Evolutionary conservation across 116 monocot genomes (phyloP), one percentile per base, ranked within the genome.

Genomic region (Thalassia testudinum): DNA sequence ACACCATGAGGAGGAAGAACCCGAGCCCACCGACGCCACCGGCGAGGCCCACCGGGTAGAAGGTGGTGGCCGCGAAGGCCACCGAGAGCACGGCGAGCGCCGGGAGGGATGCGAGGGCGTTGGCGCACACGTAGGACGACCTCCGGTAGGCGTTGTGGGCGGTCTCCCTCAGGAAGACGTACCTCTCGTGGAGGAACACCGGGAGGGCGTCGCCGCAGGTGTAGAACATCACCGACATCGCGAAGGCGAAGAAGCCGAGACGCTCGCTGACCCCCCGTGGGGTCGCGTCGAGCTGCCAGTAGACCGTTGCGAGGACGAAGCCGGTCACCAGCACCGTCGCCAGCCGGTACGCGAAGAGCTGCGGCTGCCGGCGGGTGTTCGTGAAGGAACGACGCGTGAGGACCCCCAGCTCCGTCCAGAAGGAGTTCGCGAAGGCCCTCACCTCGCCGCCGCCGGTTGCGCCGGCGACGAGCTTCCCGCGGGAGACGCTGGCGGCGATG

Each of bases 171-270:
- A 79, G 70, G 76, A 76, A 87, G 34, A 87, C 79, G 70, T 79
- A 61, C 17, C 80, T 77, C 27, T 86, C 80, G 13, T 86, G 74
- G 56, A 92, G 73, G 77, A 92, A 92, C 43, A 86, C 86, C 0
- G 92, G 92, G 29, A 92, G 79, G 2, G 86, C 76, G 60, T 92
- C 86, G 27, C 86, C 76, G 72, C 86, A 86, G 22, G 82, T 82
- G 82, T 92, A 92, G 77, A 76, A 86, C 66, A 67, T 92, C 16
- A 86, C 82, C 19, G 92, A 92, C 86, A 86, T 82, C 34, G 72
- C 74, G 56, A 92, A 70, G 24, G 86, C 82, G 50, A 86, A 82
- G 86, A 87, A 87, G 25, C 87, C 82, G n/a, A 87, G 70, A 10
- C 87, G 66, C 57, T 87, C 87, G 44, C 64, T 56, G 15, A 64